Evolutionary conservation across 2,329 filamentous ascomycete genomes (phyloP).

Genomic region (Fusarium luffae): DNA sequence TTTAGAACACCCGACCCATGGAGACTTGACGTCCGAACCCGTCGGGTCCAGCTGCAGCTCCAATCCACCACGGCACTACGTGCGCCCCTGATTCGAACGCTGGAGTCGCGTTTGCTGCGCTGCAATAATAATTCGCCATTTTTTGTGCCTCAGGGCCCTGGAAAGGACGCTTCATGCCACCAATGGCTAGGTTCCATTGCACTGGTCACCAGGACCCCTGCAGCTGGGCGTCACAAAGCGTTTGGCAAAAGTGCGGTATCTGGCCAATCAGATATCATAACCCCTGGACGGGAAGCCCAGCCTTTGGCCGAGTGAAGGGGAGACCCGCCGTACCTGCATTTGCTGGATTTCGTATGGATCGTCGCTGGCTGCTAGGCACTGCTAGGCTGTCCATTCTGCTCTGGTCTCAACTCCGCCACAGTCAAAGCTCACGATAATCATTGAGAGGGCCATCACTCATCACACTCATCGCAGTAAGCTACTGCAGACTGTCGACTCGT

Average conservation of each 20-base stretch:
- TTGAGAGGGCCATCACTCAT: background rate
- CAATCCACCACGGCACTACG: background rate
- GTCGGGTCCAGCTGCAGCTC: background rate
- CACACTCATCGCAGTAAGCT: background rate
- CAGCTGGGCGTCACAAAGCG: constrained; percentile 37
- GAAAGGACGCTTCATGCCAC: constrained; percentile 35
- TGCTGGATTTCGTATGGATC: constrained; percentile 25
- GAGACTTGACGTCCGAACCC: background rate
- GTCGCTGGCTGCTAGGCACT: constrained; percentile 13
- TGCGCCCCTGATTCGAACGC: constrained; percentile 22
- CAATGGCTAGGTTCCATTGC: constrained; percentile 37
- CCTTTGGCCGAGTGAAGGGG: constrained; percentile 15
- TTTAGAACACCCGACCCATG: constrained; percentile 10
- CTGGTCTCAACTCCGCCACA: constrained; percentile 30
- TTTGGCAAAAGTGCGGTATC: constrained; percentile 27
- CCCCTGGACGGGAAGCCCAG: constrained; percentile 36
- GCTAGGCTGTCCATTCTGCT: constrained; percentile 23
- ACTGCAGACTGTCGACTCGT: constrained; percentile 19
- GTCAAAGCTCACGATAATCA: constrained; percentile 31
- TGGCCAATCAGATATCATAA: constrained; percentile 29
- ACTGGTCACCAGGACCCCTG: constrained; percentile 24
- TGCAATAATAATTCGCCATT: constrained; percentile 19
- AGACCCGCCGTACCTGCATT: constrained; percentile 32
- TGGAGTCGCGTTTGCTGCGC: constrained; percentile 10
- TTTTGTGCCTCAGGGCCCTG: constrained; percentile 15